phyloP scores from a whole-genome alignment of 2,329 filamentous ascomycete genomes.

The Sclerotinia spermophila region DNA sequence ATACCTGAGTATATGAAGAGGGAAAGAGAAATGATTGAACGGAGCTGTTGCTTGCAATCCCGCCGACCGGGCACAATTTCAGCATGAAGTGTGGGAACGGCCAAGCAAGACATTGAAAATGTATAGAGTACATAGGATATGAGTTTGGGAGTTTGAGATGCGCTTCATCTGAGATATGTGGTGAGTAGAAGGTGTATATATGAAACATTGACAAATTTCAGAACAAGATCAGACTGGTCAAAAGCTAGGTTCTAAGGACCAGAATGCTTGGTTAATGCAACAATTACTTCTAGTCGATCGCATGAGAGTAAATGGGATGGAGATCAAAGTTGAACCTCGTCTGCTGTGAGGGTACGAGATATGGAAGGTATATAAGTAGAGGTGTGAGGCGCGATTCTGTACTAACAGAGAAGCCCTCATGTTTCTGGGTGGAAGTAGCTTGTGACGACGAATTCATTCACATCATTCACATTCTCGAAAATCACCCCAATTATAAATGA shows the following conservation, averaged over 20 bases:
- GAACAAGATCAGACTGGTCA: not conserved
- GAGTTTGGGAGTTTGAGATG: not conserved
- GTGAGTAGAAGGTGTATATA: not conserved
- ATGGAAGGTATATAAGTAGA: not conserved
- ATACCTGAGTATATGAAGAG: not conserved
- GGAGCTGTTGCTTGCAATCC: not conserved
- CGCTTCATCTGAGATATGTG: too few relatives aligned
- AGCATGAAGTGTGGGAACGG: not conserved
- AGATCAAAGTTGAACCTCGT: not conserved
- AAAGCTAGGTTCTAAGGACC: not conserved
- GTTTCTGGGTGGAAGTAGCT: not conserved
- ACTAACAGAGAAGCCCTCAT: not conserved
- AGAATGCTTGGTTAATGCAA: not conserved
- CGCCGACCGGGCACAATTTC: too few relatives aligned
- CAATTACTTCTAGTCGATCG: not conserved
- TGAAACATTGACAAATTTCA: not conserved
- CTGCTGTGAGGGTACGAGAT: not conserved
- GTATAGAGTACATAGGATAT: not conserved
- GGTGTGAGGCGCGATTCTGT: not conserved
- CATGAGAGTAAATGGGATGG: not conserved
- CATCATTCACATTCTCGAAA: not conserved
- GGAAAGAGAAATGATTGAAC: conserved; percentile 4
- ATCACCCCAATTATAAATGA: not conserved
- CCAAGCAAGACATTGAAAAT: not conserved
- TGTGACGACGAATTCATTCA: not conserved